A percentile compares a stretch with the other conserved stretches of the same genome.
These are phyloP conservation scores for Hyphopichia wangnamkhiaoensis DNA, from an alignment of 1,139 yeast species.

Conservation along the genomic window DNA sequence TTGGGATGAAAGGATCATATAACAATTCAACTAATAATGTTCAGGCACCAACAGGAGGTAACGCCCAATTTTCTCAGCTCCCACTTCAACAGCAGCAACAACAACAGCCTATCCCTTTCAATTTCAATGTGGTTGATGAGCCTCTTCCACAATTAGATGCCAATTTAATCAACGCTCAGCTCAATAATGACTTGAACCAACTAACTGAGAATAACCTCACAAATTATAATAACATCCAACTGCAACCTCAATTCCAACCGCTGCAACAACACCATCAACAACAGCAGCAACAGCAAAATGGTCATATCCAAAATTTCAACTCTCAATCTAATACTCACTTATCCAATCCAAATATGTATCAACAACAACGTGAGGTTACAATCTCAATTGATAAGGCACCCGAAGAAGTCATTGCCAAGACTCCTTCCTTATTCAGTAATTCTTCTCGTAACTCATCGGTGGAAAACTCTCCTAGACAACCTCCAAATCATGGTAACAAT, in stretches of 20 bases:
- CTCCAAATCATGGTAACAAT: constrained; percentile 6
- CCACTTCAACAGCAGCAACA: constrained; percentile 10
- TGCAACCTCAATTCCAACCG: constrained; percentile 12
- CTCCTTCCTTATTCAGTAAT: constrained; percentile 48
- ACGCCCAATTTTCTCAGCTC: constrained; percentile 4
- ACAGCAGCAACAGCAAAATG: constrained; percentile 1
- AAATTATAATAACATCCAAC: constrained; percentile 13
- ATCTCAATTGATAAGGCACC: constrained; percentile 38
- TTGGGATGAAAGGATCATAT: constrained; percentile 13
- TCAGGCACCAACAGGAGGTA: no score
- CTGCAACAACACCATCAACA: constrained; percentile 15
- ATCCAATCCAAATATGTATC: no score
- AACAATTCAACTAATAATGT: not conserved
- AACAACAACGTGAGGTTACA: constrained; percentile 17
- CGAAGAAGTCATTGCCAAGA: constrained; percentile 34
- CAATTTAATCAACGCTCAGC: constrained; percentile 2
- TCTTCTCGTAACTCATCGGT: constrained; percentile 22
- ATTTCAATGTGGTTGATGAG: constrained; percentile 12
- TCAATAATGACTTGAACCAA: constrained; percentile 8
- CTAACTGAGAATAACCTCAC: constrained; percentile 32
- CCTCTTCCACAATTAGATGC: constrained; percentile 3
- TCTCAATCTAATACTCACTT: no score
- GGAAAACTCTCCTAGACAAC: constrained; percentile 4
- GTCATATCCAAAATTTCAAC: no score
- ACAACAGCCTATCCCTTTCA: constrained; percentile 11